Evolutionary conservation across 306 rosid species (phyloP).

Genomic region (Begonia masoniana): DNA sequence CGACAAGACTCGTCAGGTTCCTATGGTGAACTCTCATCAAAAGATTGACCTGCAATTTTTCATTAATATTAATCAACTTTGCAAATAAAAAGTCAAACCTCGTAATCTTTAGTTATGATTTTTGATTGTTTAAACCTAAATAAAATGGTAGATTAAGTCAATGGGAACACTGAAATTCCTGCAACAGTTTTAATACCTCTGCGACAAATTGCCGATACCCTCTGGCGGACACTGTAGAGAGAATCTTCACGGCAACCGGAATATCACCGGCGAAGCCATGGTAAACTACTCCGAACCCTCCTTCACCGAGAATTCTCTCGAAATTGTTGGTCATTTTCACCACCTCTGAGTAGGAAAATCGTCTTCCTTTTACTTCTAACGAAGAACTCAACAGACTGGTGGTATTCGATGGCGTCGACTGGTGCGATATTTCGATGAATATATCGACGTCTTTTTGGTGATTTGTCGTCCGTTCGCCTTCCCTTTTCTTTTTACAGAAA

Average conservation of each 20-base stretch:
- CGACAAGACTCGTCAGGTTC: conserved; percentile 35
- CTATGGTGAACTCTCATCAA: conserved; percentile 32
- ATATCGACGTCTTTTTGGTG: not conserved
- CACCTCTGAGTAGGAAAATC: conserved; percentile 19
- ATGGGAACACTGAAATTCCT: too few species aligned
- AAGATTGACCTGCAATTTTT: conserved; percentile 24
- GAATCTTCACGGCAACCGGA: conserved; percentile 48
- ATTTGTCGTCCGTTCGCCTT: not conserved
- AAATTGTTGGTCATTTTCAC: conserved; percentile 21
- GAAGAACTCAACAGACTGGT: not conserved
- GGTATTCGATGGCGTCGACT: not conserved
- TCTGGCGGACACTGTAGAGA: conserved; percentile 23
- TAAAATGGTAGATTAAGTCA: too few species aligned
- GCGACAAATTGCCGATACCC: conserved; percentile 34
- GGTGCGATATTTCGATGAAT: not conserved
- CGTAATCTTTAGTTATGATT: too few species aligned
- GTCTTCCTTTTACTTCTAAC: conserved; percentile 11
- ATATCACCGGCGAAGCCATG: conserved; percentile 19
- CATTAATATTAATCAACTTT: too few species aligned
- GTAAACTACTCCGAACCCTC: conserved; percentile 39
- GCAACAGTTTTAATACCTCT: conserved; percentile 21
- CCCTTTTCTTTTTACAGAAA: conserved; percentile 10
- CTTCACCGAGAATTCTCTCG: conserved; percentile 26
- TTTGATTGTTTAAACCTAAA: too few species aligned
- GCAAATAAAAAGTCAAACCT: too few species aligned